phyloP scores from a whole-genome alignment of 306 rosid genomes.

The Trifolium subterraneum region DNA sequence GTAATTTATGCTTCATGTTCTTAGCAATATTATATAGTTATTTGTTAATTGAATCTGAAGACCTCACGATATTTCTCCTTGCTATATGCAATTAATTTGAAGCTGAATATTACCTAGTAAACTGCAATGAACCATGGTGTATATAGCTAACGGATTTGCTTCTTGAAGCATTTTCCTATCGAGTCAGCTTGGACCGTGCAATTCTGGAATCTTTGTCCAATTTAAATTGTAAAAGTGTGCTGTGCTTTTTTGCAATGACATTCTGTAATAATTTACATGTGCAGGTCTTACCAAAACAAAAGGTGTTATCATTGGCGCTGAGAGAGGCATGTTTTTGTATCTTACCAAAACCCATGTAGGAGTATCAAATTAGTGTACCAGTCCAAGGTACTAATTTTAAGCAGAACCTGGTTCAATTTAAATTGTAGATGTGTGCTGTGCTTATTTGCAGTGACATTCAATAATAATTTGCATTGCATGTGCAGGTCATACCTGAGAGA shows the following conservation, averaged over 20 bases:
- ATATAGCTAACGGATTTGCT: constrained; percentile 19
- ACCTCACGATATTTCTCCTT: constrained; percentile 8
- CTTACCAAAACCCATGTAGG: constrained; percentile 35
- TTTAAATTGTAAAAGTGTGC: constrained; percentile 14
- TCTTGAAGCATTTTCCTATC: constrained; percentile 29
- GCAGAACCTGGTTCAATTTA: background rate
- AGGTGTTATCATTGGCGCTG: constrained; percentile 7
- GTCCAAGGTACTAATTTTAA: constrained; percentile 1
- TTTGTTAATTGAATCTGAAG: constrained; percentile 7
- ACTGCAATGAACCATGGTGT: constrained; percentile 36
- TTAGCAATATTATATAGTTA: constrained; percentile 8
- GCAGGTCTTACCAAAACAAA: constrained; percentile 38
- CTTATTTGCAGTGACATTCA: constrained; percentile 1
- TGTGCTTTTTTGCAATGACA: constrained; percentile 6
- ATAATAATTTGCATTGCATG: constrained; percentile 27
- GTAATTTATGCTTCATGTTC: constrained; percentile 46
- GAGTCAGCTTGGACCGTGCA: constrained; percentile 28
- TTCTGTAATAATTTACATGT: constrained; percentile 28
- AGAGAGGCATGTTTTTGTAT: constrained; percentile 19
- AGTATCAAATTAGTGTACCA: constrained; percentile 20
- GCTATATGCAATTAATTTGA: constrained; percentile 7
- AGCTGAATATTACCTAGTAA: constrained; percentile 27
- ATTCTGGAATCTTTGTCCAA: constrained; percentile 22
- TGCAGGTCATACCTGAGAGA: constrained; percentile 32
- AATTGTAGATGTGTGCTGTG: constrained; percentile 15